Evolutionary conservation across 1,139 yeast genomes (phyloP).

Genomic region (Meyerozyma smithsonii): DNA sequence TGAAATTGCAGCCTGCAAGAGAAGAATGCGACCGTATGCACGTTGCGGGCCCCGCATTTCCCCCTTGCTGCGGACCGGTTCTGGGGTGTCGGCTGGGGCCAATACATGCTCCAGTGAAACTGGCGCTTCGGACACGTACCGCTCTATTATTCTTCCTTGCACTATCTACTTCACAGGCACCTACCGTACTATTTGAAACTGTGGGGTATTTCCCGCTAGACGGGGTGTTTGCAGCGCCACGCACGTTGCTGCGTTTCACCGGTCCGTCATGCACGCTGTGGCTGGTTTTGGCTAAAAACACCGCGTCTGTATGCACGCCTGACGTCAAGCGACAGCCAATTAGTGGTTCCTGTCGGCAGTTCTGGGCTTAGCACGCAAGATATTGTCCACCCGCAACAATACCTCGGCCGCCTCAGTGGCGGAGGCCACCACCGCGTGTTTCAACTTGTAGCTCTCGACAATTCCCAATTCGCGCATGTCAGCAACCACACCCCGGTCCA

Average conservation of each 20-base stretch:
- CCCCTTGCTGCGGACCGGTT: not conserved
- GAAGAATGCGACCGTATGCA: slow-evolving; percentile 2
- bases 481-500: slow-evolving; percentile 76
- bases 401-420: slow-evolving; percentile 98
- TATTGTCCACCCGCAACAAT: slow-evolving; percentile 88
- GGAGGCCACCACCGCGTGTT: slow-evolving; percentile 90
- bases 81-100: too few species aligned
- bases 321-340: not conserved
- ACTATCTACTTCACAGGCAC: not conserved
- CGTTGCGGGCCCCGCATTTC: slow-evolving; percentile 3
- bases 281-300: not conserved
- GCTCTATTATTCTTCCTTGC: not conserved
- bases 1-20: slow-evolving; percentile 1
- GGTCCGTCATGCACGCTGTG: not conserved
- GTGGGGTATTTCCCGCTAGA: not conserved
- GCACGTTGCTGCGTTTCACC: not conserved
- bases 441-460: slow-evolving; percentile 87
- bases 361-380: slow-evolving; percentile 94
- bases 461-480: slow-evolving; percentile 94
- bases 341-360: slow-evolving; percentile 79
- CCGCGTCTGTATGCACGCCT: not conserved
- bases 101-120: not conserved
- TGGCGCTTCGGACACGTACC: not conserved
- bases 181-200: not conserved
- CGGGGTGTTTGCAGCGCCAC: not conserved